Conservation (phyloP, 352 stramenopile species). For the Pythium folliculosum region DNA sequence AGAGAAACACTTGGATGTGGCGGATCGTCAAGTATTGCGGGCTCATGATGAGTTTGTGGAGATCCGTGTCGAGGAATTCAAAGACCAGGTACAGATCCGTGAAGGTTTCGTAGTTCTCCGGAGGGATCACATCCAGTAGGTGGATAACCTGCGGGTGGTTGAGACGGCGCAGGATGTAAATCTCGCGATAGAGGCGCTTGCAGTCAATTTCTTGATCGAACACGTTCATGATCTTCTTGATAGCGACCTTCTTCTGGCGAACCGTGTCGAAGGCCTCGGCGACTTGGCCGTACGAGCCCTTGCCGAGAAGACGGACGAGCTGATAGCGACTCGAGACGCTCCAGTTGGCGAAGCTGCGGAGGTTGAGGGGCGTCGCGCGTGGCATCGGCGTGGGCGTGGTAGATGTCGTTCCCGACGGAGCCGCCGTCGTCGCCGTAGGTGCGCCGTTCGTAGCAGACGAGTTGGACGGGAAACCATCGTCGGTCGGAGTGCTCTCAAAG, state of each 20-base stretch:
- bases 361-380: constrained; percentile 69
- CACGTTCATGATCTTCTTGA: constrained; percentile 90
- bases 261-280: constrained; percentile 81
- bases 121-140: constrained; percentile 80
- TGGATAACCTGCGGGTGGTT: constrained; percentile 82
- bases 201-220: constrained; percentile 89
- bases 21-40: constrained; percentile 93
- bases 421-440: constrained; percentile 30
- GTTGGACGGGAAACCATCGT: constrained; percentile 43
- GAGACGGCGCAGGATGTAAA: constrained; percentile 86
- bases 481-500: constrained; percentile 62
- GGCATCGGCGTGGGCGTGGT: constrained; percentile 63
- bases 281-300: constrained; percentile 87
- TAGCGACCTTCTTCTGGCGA: constrained; percentile 81
- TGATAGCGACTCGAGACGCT: constrained; percentile 79
- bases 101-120: constrained; percentile 82
- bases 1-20: constrained; percentile 97
- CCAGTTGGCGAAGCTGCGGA: constrained; percentile 86
- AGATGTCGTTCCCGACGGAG: constrained; percentile 36
- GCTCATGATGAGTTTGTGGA: constrained; percentile 94
- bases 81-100: constrained; percentile 93
- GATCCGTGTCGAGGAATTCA: constrained; percentile 93
- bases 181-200: constrained; percentile 86
- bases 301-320: constrained; percentile 77
- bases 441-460: constrained; percentile 38